These are phyloP conservation scores for Arachnomyces sp. DNA, from an alignment of 2,329 filamentous ascomycete species.

Conservation along the genomic window DNA sequence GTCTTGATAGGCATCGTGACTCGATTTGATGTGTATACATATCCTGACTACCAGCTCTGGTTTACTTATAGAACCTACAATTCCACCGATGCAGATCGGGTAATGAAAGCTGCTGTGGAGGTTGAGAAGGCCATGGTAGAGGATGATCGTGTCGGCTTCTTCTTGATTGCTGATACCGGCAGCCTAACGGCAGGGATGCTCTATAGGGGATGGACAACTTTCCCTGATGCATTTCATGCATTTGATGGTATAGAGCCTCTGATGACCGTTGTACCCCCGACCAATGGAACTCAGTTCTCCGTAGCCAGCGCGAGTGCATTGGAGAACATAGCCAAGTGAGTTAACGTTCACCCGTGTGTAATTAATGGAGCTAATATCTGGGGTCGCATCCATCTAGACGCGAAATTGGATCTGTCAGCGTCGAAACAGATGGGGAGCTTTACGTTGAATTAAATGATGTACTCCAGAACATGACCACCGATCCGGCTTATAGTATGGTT, in stretches of 20 bases:
- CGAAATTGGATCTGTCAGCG: too few relatives aligned
- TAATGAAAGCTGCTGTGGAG: not conserved
- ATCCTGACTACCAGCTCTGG: conserved; percentile 11
- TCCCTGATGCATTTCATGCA: not conserved
- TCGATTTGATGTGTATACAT: conserved; percentile 21
- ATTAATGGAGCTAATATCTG: too few relatives aligned
- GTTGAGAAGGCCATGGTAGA: not conserved
- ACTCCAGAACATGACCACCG: too few relatives aligned
- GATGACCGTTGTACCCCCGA: not conserved
- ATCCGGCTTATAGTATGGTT: too few relatives aligned
- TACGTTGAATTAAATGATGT: too few relatives aligned
- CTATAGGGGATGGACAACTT: not conserved
- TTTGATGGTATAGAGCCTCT: not conserved
- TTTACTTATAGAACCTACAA: conserved; percentile 13
- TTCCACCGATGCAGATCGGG: not conserved
- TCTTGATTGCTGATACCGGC: not conserved
- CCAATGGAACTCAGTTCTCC: not conserved
- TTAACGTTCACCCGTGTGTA: not conserved
- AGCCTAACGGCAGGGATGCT: not conserved
- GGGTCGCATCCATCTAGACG: too few relatives aligned
- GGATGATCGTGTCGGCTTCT: not conserved
- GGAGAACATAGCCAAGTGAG: not conserved
- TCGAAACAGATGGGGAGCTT: too few relatives aligned
- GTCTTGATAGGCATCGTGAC: conserved; percentile 22
- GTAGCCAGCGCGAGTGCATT: not conserved